Base-by-base conservation (phyloP, 1,284 basidiomycete genomes). In the Amylostereum areolatum region DNA sequence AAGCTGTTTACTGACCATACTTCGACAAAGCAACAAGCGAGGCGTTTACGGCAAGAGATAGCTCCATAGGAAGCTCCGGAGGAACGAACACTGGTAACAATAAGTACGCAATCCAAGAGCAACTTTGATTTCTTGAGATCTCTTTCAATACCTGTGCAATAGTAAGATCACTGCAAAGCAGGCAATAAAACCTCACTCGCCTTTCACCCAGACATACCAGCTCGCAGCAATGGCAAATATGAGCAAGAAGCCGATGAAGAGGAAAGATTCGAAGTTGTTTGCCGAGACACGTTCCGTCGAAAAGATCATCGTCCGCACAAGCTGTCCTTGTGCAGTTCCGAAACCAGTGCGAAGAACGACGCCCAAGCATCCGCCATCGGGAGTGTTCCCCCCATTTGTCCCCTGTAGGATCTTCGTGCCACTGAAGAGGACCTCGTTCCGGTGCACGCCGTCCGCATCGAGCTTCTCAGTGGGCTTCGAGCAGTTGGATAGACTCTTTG, bases 261-360 rank as follows among this genome's bases (percentile, higher is more conserved):
- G 68, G 82, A 97, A 97, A 2, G 83, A 86, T 64, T 97, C 95
- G 52, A 89, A 53, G 67, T 94, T 97, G 72, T 97, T 97, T 33
- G 94, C 95, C 9, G 91, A 92, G 24, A 97, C 85, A 12, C 92
- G 87, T 62, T 97, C 94, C 1, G 91, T 93, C 3, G 91, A 94
- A 73, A 97, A 97, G 54, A 97, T 93, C 94, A 97, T 97, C 1
- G 94, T 97, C 57, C 94, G 77, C 34, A 97, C 92, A 42, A 97
- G 82, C 67, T 96, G 92, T 46, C 95, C 94, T 66, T 97, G 95
- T 1, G 92, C 85, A 3, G 95, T 97, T 25, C 95, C 94, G 63
- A 97, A 97, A 3, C 95, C 94, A n/a, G 95, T 97, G 51, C 92
- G 84, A 35, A 97, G 77, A 5, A 97, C 92, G 35, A 94, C 75